Evolutionary conservation across 2,329 filamentous ascomycete genomes (phyloP), one percentile per base, ranked within the genome.

Genomic region (Ciborinia camelliae): DNA sequence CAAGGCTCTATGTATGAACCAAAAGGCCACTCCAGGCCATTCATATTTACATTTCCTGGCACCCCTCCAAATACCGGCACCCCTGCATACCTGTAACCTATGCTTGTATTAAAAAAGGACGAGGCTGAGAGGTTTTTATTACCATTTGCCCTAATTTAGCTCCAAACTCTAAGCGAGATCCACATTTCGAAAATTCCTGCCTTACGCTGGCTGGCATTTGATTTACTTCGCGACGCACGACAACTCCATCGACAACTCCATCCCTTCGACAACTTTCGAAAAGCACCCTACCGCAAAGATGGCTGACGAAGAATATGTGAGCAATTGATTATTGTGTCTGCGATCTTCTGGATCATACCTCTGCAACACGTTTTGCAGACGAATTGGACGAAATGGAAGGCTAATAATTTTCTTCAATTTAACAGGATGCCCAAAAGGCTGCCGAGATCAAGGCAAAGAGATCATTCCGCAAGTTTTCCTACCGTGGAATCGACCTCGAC

Each of bases 361-460:
- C 18, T 43, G 37, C 26, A 20, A 15, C 9, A 8, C n/a, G 10
- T 26, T 39, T n/a, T 5, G 9, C 30, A 47, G 8, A 23, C 18
- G 12, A 18, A 4, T 67, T 48, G 48, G 66, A 59, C 23, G 18
- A 41, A 32, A 51, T 39, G n/a, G 32, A 65, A 55, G 58, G 66
- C 78, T 81, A 73, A 80, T 23, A 60, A 68, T 69, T 70, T 70
- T 69, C 67, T 41, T 30, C 30, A 63, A 65, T 61, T 53, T 63
- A 73, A 75, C 77, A 97, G 92, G 94, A 97, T 86, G 89, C 93
- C 81, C 92, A 96, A 86, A 91, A 95, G 87, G 94, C 94, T 83
- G 94, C 92, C 80, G 95, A 97, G 91, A 85, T 99, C 83, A 99
- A 98, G 92, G 96, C 91, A 88, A 96, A 90, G 86, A 96, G 95